Base-by-base conservation (phyloP, 2,329 filamentous ascomycete species). In the Gaeumannomyces tritici region DNA sequence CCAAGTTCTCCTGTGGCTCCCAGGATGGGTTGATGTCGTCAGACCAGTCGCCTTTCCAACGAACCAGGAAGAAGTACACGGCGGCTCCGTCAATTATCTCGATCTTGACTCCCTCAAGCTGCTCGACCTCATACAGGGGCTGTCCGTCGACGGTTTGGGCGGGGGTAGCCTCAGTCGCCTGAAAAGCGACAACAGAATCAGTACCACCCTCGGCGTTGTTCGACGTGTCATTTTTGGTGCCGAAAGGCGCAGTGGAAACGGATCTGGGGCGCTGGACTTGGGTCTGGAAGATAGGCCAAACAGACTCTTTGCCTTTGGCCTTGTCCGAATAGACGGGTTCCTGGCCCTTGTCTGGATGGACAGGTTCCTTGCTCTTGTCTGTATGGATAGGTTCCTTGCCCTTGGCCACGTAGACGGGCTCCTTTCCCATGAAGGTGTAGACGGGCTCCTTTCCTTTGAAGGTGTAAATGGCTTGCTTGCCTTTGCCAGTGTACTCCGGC, bases 21-120 rank as follows among this genome's bases (percentile, higher is more conserved):
- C 83, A 86, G 0, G 82, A 81, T 0, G 81, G 80, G 62, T 86
- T 84, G 67, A 84, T 76, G 11, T 78, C 79, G 0, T 75, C 71
- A 0, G 83, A 81, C 83, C 83, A 86, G 63, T 83, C 71, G 9
- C 83, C 83, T 57, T 77, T 78, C 83, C 83, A 86, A 8, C 79
- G 77, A 1, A 86, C 81, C 33, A 78, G 73, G 69, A 82, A 86
- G 63, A 75, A 77, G 4, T 78, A 77, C 1, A 77, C 71, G 0
- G 67, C 71, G 2, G 66, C 68, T 5, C 74, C 74, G 15, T 75
- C 71, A 1, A 75, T 72, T 4, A 78, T 70, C 55, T 74, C 70
- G 5, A 75, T 60, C 21, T 72, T 71, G 63, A 78, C 72, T n/a
- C 69, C 77, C 63, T 80, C 77, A 1, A 83, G 70, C 2, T 73